A percentile compares a stretch with the other conserved stretches of the same genome.
Evolutionary conservation across 2,329 filamentous ascomycete species (phyloP).

Genomic region (Epichloe typhina): DNA sequence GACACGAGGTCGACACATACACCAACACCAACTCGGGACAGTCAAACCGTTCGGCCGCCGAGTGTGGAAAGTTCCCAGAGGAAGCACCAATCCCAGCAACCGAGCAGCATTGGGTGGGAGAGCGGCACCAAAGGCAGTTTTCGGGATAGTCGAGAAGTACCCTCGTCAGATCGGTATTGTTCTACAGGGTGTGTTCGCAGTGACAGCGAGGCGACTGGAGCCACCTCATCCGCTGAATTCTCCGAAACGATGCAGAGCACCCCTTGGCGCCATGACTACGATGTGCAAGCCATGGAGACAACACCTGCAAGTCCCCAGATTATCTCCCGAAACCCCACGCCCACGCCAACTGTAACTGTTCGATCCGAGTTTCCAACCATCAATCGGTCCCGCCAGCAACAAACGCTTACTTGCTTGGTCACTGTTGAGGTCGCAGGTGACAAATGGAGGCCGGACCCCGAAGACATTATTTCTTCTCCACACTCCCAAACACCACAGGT

Average conservation of each 20-base stretch:
- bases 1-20: slow-evolving; percentile 44
- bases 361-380: slow-evolving; percentile 95
- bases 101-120: slow-evolving; percentile 15
- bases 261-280: slow-evolving; percentile 77
- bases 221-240: slow-evolving; percentile 67
- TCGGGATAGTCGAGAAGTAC: slow-evolving; percentile 37
- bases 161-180: slow-evolving; percentile 30
- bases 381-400: slow-evolving; percentile 81
- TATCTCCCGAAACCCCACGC: slow-evolving; percentile 73
- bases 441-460: slow-evolving; percentile 77
- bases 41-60: slow-evolving; percentile 39
- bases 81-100: slow-evolving; percentile 20
- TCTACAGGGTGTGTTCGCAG: slow-evolving; percentile 53
- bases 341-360: slow-evolving; percentile 80
- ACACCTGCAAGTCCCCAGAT: slow-evolving; percentile 61
- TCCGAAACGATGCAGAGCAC: slow-evolving; percentile 60
- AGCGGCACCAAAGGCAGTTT: slow-evolving; percentile 25
- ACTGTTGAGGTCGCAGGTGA: slow-evolving; percentile 89
- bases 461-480: slow-evolving; percentile 53
- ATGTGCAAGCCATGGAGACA: slow-evolving; percentile 91
- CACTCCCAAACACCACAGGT: slow-evolving; percentile 26
- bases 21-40: slow-evolving; percentile 57
- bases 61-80: slow-evolving; percentile 32
- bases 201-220: slow-evolving; percentile 64
- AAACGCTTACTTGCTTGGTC: slow-evolving; percentile 84